Evolutionary conservation across 768 basidiomycete genomes (phyloP).

Genomic region (Mycena rosella): DNA sequence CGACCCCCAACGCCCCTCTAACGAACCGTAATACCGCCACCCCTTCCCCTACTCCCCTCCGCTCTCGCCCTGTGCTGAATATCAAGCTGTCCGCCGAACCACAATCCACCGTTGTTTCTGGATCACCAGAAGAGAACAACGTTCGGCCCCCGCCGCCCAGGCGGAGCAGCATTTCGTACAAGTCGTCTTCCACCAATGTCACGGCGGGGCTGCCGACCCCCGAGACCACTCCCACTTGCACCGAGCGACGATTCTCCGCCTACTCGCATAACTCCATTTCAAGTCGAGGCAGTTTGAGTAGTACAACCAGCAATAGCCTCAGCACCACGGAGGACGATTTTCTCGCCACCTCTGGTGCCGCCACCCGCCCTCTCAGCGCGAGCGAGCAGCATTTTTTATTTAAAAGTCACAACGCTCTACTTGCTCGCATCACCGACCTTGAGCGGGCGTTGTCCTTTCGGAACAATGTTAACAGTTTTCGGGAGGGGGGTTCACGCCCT

Average conservation of each 20-base stretch:
- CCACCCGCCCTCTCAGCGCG: conserved; percentile 67
- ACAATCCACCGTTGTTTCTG: conserved; percentile 25
- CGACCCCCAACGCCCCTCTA: conserved; percentile 25
- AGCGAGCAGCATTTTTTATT: conserved; percentile 90
- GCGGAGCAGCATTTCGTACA: conserved; percentile 85
- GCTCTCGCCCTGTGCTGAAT: conserved; percentile 53
- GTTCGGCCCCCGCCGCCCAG: conserved; percentile 54
- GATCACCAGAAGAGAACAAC: conserved; percentile 42
- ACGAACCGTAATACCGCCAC: conserved; percentile 18
- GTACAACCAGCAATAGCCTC: conserved; percentile 48
- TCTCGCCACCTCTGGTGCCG: conserved; percentile 46
- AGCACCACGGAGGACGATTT: conserved; percentile 52
- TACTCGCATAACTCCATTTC: conserved; percentile 66
- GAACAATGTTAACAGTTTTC: conserved; percentile 49
- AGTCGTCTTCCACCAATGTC: conserved; percentile 60
- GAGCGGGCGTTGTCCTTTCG: conserved; percentile 73
- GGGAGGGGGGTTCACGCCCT: conserved; percentile 56
- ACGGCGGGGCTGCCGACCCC: conserved; percentile 73
- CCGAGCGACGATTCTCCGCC: conserved; percentile 60
- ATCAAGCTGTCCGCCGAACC: conserved; percentile 47
- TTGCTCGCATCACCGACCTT: conserved; percentile 85
- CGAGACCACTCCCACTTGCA: conserved; percentile 75
- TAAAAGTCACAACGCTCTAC: conserved; percentile 85
- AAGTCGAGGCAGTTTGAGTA: conserved; percentile 39
- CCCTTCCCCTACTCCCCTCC: conserved; percentile 47